phyloP scores from a whole-genome alignment of 768 basidiomycete species.

The Psilocybe tampanensis region DNA sequence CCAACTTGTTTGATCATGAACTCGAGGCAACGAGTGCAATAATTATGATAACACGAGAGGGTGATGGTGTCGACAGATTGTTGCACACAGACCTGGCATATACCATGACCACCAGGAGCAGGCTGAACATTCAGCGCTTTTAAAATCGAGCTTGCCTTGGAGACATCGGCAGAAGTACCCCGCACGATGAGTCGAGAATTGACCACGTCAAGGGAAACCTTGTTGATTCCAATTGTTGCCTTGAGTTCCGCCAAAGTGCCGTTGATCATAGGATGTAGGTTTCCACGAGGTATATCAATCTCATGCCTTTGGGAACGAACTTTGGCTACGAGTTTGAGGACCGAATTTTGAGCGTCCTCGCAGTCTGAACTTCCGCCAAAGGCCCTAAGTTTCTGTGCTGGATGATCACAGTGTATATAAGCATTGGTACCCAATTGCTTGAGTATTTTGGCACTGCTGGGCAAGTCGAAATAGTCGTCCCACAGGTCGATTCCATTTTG shows the following conservation, averaged over 20 bases:
- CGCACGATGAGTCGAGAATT: conserved; percentile 42
- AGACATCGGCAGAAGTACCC: conserved; percentile 35
- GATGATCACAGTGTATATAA: conserved; percentile 43
- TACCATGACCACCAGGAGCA: conserved; percentile 1
- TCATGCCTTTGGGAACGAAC: conserved; percentile 37
- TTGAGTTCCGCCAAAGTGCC: conserved; percentile 40
- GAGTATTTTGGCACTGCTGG: conserved; percentile 40
- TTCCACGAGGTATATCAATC: conserved; percentile 24
- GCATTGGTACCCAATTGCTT: conserved; percentile 31
- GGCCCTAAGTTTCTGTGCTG: conserved; percentile 37
- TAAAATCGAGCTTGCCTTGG: conserved; percentile 28
- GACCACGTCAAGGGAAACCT: conserved; percentile 45
- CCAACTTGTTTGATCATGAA: conserved; percentile 38
- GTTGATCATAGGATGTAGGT: conserved; percentile 40
- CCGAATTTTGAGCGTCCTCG: conserved; percentile 28
- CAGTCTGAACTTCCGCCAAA: conserved; percentile 38
- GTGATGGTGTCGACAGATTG: conserved; percentile 32
- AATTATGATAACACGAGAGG: conserved; percentile 51
- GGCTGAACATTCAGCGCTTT: conserved; percentile 20
- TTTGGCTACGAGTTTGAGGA: conserved; percentile 41
- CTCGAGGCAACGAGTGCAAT: conserved; percentile 53
- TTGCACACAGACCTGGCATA: conserved; percentile 45
- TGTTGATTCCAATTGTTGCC: conserved; percentile 40
- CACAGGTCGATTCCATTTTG: conserved; percentile 37
- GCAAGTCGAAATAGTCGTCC: conserved; percentile 50